A percentile compares a stretch with the other conserved stretches of the same genome.
These are phyloP conservation scores for Candida nanaspora DNA, from an alignment of 805 yeast species.

Conservation along the genomic window DNA sequence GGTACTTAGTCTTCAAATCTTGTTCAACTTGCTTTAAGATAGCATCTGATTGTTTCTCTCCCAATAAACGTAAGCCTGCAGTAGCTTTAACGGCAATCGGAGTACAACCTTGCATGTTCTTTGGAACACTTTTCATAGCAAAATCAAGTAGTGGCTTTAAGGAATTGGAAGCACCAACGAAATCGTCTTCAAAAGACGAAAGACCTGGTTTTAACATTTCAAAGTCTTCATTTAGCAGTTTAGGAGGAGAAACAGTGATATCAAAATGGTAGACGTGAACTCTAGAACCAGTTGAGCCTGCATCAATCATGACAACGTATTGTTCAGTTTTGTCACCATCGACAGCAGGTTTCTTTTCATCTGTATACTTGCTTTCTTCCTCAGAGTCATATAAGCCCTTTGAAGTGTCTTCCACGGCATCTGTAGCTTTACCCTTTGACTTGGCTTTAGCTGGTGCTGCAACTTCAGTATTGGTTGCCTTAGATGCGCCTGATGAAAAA, in stretches of 20 bases:
- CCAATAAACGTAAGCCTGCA: constrained; percentile 87
- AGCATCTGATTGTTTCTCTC: constrained; percentile 61
- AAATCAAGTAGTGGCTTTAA: constrained; percentile 72
- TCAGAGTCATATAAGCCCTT: constrained; percentile 6
- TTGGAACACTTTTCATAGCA: constrained; percentile 77
- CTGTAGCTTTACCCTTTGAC: neutral
- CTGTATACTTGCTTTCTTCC: constrained; percentile 9
- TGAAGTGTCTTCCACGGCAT: neutral
- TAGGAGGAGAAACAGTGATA: constrained; percentile 80
- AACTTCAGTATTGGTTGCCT: neutral
- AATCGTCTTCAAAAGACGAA: constrained; percentile 74
- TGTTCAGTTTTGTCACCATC: constrained; percentile 39
- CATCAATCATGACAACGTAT: constrained; percentile 92
- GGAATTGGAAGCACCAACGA: constrained; percentile 82
- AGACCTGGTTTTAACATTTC: constrained; percentile 90
- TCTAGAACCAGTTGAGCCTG: constrained; percentile 96
- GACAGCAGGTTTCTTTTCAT: constrained; percentile 10
- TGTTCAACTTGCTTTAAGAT: constrained; percentile 71
- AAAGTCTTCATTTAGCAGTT: constrained; percentile 70
- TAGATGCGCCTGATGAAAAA: too few species aligned
- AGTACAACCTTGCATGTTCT: constrained; percentile 64
- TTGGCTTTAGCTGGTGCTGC: neutral
- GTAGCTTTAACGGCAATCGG: constrained; percentile 98
- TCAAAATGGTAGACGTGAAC: constrained; percentile 91
- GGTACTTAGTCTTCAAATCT: constrained; percentile 74